Evolutionary conservation across 108 stramenopile species (phyloP).

Genomic region (Pseudonitzschia multistriata): DNA sequence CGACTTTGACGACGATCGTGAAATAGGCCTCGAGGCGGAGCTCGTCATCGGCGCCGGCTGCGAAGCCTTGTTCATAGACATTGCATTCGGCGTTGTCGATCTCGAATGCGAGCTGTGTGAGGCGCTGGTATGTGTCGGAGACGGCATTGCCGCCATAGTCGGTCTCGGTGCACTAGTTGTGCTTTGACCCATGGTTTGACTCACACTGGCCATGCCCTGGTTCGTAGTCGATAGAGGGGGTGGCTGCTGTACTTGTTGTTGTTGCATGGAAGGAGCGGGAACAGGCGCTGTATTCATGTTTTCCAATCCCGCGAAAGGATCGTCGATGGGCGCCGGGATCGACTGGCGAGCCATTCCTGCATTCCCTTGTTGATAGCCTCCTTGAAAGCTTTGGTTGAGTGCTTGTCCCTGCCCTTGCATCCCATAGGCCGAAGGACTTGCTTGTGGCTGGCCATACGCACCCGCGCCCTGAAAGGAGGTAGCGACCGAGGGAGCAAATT

Average conservation of each 20-base stretch:
- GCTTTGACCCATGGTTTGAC: not conserved
- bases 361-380: not conserved
- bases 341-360: slow-evolving; percentile 32
- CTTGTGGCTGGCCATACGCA: slow-evolving; percentile 32
- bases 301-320: slow-evolving; percentile 85
- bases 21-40: not conserved
- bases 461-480: slow-evolving; percentile 9
- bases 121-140: not conserved
- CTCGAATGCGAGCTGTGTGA: not conserved
- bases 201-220: not conserved
- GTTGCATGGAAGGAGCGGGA: slow-evolving; percentile 14
- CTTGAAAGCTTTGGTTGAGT: slow-evolving; percentile 4
- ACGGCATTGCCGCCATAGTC: not conserved
- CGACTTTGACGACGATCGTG: slow-evolving; percentile 14
- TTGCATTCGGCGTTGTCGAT: not conserved
- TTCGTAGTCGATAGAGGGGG: not conserved
- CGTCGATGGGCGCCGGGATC: slow-evolving; percentile 40
- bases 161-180: not conserved
- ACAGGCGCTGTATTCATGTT: slow-evolving; percentile 21
- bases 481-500: not conserved
- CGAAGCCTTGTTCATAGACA: not conserved
- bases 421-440: slow-evolving; percentile 13
- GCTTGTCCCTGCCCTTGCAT: slow-evolving; percentile 14
- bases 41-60: not conserved
- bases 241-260: slow-evolving; percentile 23